Evolutionary conservation across 495 filamentous ascomycete genomes (phyloP), one percentile per base, ranked within the genome.

Genomic region (Massariosphaeria phaeospora): DNA sequence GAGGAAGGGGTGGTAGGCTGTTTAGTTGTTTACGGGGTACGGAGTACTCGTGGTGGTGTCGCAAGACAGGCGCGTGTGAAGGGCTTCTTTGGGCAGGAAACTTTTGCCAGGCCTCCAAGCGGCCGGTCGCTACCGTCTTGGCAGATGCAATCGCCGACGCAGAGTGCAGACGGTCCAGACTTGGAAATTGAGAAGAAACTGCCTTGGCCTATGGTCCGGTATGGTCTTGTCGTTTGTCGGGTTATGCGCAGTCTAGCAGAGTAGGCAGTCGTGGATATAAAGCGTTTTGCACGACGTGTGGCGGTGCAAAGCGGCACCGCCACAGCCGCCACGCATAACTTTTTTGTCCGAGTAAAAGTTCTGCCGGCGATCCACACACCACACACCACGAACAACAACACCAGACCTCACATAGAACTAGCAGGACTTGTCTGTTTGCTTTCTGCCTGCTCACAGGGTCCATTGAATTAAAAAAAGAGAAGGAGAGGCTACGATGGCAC

Each of bases 401-500:
- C 10, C 23, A 3, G n/a, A n/a, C n/a, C n/a, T n/a, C n/a, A n/a
- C n/a, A n/a, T n/a, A n/a, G n/a, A n/a, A n/a, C n/a, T n/a, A n/a
- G n/a, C n/a, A n/a, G n/a, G n/a, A n/a, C n/a, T n/a, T n/a, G n/a
- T 23, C 27, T 48, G 15, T 34, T 30, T 43, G 11, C 5, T 6
- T 9, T 9, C 35, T 17, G 20, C 35, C 38, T 8, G 8, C 13
- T 21, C 3, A 40, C 6, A 4, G 3, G 7, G 38, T n/a, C n/a
- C n/a, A n/a, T n/a, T n/a, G n/a, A n/a, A n/a, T n/a, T n/a, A n/a
- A n/a, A n/a, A n/a, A 1, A 48, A 27, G 10, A 29, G 8, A 49
- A 42, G 11, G 43, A 31, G 9, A 29, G 12, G 13, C n/a, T 2
- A 54, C 1, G n/a, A 63, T 63, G 60, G 54, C 60, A n/a, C 54